Percentiles rank a stretch among this genome's conserved stretches.
Evolutionary conservation across 345 rosid genomes (phyloP).

Genomic region (Corchorus capsularis): DNA sequence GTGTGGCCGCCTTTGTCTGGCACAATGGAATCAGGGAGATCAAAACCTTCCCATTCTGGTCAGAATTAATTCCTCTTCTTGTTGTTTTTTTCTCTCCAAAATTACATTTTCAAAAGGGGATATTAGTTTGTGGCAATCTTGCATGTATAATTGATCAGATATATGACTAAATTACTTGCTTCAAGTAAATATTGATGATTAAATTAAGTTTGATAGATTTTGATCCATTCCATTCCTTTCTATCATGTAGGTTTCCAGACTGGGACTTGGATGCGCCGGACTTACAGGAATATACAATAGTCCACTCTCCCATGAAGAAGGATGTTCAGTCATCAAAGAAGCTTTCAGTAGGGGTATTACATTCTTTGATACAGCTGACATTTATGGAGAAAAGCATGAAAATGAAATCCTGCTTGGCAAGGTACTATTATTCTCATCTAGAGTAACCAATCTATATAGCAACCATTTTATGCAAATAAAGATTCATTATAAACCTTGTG

Average conservation of each 20-base stretch:
- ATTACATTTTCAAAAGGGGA: neutral
- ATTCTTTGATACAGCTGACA: conserved; percentile 52
- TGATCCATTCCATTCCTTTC: neutral
- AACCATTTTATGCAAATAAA: too few species aligned
- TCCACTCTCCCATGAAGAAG: conserved; percentile 53
- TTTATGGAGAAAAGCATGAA: conserved; percentile 39
- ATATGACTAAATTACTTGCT: neutral
- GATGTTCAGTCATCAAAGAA: conserved; percentile 38
- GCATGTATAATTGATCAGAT: neutral
- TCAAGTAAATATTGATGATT: neutral
- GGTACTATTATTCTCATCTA: conserved; percentile 20
- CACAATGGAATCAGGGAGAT: conserved; percentile 26
- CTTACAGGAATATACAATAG: conserved; percentile 45
- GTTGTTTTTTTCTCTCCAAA: neutral
- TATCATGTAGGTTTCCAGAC: conserved; percentile 42
- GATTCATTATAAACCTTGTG: too few species aligned
- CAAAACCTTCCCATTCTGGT: conserved; percentile 41
- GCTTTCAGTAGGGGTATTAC: conserved; percentile 49
- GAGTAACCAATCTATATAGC: neutral
- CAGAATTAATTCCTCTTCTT: neutral
- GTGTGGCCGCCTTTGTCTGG: conserved; percentile 48
- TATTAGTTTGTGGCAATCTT: neutral
- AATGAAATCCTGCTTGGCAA: conserved; percentile 55
- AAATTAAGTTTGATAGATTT: neutral
- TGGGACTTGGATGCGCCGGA: conserved; percentile 58